Evolutionary conservation across 352 stramenopile genomes (phyloP).

Genomic region (Phytopythium helicoides): DNA sequence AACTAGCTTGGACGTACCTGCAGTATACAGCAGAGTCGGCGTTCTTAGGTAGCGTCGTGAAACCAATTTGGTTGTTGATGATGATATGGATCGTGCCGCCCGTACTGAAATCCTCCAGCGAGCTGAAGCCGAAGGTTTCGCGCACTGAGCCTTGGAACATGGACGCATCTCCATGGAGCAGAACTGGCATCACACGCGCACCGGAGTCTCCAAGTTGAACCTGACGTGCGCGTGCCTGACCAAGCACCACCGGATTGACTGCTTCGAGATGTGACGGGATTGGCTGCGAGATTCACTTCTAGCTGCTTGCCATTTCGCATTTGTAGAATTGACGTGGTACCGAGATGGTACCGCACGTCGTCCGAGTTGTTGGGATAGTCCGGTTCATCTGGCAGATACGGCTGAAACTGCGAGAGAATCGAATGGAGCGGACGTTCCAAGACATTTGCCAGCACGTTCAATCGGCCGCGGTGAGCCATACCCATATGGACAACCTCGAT

Average conservation of each 20-base stretch:
- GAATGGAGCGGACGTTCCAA: conserved; percentile 95
- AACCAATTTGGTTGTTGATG: conserved; percentile 99
- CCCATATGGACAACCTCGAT: conserved; percentile 98
- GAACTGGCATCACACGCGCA: conserved; percentile 93
- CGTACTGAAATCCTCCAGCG: conserved; percentile 94
- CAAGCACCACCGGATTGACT: conserved; percentile 97
- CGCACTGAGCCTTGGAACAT: conserved; percentile 82
- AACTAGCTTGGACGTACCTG: conserved; percentile 48
- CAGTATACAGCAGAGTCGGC: conserved; percentile 97
- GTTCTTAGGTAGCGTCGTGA: conserved; percentile 98
- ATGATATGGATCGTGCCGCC: conserved; percentile 99
- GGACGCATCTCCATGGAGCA: conserved; percentile 98
- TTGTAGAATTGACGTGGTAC: conserved; percentile 68
- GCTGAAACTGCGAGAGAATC: conserved; percentile 91
- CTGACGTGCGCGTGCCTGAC: conserved; percentile 95
- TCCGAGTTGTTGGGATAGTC: conserved; percentile 88
- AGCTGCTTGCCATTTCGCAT: conserved; percentile 63
- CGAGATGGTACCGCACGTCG: conserved; percentile 87
- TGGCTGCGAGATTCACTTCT: conserved; percentile 92
- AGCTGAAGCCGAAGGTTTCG: conserved; percentile 83
- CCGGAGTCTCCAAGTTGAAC: conserved; percentile 71
- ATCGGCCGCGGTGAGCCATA: conserved; percentile 97
- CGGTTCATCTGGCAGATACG: conserved; percentile 80
- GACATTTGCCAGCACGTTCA: conserved; percentile 99
- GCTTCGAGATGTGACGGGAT: conserved; percentile 99